A percentile compares a stretch with the other conserved stretches of the same genome.
Evolutionary conservation across 352 stramenopile genomes (phyloP).

Genomic region (Pythium phragmiticola): DNA sequence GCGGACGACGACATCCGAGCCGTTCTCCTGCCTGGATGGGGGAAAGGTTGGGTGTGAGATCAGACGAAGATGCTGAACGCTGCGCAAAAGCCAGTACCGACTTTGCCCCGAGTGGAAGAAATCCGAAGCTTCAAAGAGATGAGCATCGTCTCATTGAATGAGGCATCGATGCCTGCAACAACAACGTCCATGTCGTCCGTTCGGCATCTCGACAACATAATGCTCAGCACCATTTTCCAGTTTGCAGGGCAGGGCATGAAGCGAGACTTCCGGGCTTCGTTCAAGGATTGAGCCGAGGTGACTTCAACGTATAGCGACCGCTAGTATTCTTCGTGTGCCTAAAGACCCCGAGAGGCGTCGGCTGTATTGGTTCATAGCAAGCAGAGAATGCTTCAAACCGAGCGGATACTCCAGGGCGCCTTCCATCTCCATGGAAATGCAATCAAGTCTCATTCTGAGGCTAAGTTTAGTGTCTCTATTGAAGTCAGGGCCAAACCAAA

Average conservation of each 20-base stretch:
- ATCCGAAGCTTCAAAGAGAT: background rate
- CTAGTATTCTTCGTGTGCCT: no score
- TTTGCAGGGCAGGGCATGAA: background rate
- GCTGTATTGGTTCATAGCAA: no score
- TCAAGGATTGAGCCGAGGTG: no score
- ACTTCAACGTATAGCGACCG: no score
- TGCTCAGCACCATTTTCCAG: background rate
- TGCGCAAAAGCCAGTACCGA: background rate
- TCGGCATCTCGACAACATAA: background rate
- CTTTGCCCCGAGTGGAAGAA: background rate
- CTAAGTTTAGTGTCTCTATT: no score
- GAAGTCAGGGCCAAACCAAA: no score
- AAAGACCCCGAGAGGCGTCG: no score
- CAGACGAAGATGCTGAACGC: no score
- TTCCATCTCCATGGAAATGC: no score
- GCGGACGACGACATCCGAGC: background rate
- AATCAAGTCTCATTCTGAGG: no score
- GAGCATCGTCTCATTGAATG: background rate
- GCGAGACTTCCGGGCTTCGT: background rate
- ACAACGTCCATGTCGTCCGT: background rate
- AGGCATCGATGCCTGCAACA: background rate
- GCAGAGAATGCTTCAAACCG: no score
- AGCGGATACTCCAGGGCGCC: no score
- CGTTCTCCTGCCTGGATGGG: constrained; percentile 1
- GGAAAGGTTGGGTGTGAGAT: background rate